Evolutionary conservation across 2,329 filamentous ascomycete genomes (phyloP).

Genomic region (Ascochyta lentis): DNA sequence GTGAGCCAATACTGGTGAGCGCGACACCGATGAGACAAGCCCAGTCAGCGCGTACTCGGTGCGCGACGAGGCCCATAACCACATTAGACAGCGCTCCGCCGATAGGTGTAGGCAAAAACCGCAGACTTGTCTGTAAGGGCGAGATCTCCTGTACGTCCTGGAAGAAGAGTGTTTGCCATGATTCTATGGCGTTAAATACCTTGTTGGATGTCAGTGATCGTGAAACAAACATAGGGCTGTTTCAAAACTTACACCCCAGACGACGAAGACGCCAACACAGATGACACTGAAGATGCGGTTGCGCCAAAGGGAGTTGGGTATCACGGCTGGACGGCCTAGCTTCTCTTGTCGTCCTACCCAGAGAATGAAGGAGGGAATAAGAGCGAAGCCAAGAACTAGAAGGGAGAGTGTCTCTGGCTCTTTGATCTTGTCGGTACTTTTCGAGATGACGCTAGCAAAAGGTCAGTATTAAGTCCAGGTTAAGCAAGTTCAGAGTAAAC

Average conservation of each 20-base stretch:
- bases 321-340: slow-evolving; percentile 59
- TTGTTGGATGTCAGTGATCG: not conserved
- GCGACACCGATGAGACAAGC: slow-evolving; percentile 47
- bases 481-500: slow-evolving; percentile 24
- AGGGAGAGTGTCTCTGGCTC: slow-evolving; percentile 55
- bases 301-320: slow-evolving; percentile 69
- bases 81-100: slow-evolving; percentile 53
- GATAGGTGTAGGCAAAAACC: slow-evolving; percentile 52
- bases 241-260: slow-evolving; percentile 30
- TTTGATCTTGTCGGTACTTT: slow-evolving; percentile 52
- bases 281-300: slow-evolving; percentile 63
- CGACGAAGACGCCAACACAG: slow-evolving; percentile 56
- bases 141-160: slow-evolving; percentile 49
- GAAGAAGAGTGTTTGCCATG: slow-evolving; percentile 55
- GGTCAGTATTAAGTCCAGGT: not conserved
- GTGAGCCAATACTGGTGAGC: slow-evolving; percentile 42
- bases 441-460: slow-evolving; percentile 45
- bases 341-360: slow-evolving; percentile 62
- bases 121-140: slow-evolving; percentile 48
- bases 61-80: slow-evolving; percentile 55
- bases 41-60: slow-evolving; percentile 53
- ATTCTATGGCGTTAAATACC: slow-evolving; percentile 41
- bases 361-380: slow-evolving; percentile 58
- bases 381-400: slow-evolving; percentile 52
- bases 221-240: not conserved